A percentile compares a stretch with the other conserved stretches of the same genome.
Evolutionary conservation across 192 early-diverging fungal genomes (phyloP).

Genomic region (Powellomyces hirtus): DNA sequence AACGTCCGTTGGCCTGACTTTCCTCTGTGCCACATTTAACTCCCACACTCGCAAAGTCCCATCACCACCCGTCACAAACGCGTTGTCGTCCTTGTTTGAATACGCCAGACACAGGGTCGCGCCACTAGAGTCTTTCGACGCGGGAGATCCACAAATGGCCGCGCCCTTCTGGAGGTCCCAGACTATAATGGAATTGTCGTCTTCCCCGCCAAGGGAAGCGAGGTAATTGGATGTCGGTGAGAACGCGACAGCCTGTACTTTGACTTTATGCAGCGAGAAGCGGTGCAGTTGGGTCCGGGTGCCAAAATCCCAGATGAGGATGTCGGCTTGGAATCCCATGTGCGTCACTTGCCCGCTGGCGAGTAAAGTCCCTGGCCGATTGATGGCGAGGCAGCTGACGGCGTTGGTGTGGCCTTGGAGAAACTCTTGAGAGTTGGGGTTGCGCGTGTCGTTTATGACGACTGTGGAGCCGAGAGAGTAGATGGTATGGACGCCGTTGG

Average conservation of each 20-base stretch:
- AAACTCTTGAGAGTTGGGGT: conserved; percentile 48
- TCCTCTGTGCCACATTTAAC: conserved; percentile 46
- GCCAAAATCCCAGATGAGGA: conserved; percentile 63
- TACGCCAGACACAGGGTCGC: conserved; percentile 48
- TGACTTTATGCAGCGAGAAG: conserved; percentile 57
- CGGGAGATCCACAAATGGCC: conserved; percentile 55
- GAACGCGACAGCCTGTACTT: conserved; percentile 57
- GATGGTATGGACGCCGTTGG: conserved; percentile 50
- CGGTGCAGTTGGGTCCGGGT: conserved; percentile 33
- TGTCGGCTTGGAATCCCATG: conserved; percentile 67
- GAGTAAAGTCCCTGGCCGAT: conserved; percentile 45
- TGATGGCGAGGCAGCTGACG: conserved; percentile 51
- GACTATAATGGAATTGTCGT: conserved; percentile 57
- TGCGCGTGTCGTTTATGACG: conserved; percentile 40
- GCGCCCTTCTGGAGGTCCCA: conserved; percentile 52
- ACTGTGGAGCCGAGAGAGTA: conserved; percentile 60
- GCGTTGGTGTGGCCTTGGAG: conserved; percentile 59
- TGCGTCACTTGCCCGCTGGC: conserved; percentile 61
- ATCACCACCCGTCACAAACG: conserved; percentile 55
- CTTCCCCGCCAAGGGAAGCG: conserved; percentile 53
- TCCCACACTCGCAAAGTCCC: conserved; percentile 57
- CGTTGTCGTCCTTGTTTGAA: conserved; percentile 47
- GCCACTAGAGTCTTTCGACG: conserved; percentile 51
- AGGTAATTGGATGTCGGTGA: conserved; percentile 51
- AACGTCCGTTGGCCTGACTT: conserved; percentile 49